Percentiles rank a stretch among this genome's conserved stretches.
Evolutionary conservation across 768 basidiomycete species (phyloP).

Genomic region (Mycena albidolilacea): DNA sequence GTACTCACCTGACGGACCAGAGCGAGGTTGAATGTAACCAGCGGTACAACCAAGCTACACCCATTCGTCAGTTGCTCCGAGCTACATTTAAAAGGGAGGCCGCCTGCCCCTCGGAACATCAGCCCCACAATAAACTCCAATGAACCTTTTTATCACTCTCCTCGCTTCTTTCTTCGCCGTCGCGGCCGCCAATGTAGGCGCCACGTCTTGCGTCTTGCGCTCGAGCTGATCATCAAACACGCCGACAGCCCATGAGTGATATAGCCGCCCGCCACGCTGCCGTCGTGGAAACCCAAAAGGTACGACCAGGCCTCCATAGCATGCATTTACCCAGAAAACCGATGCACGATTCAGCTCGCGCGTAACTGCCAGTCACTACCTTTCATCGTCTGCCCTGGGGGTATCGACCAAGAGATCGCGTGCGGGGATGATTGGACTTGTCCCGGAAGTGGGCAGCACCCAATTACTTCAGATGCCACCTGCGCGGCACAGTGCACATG

Average conservation of each 20-base stretch:
- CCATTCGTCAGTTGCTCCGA: too few species aligned
- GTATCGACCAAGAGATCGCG: constrained; percentile 12
- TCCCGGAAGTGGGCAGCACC: constrained; percentile 11
- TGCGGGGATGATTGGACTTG: background rate
- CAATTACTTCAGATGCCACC: constrained; percentile 1
- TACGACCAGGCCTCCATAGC: background rate
- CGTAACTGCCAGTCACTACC: background rate
- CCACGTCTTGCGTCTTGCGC: background rate
- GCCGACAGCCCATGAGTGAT: constrained; percentile 11
- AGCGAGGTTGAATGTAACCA: too few species aligned
- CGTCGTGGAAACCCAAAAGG: background rate
- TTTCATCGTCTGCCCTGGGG: constrained; percentile 22
- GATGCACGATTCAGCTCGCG: background rate
- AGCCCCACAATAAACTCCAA: background rate
- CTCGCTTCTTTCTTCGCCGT: constrained; percentile 19
- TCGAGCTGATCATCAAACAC: background rate
- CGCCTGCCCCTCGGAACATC: too few species aligned
- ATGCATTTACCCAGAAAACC: background rate
- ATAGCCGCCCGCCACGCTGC: background rate
- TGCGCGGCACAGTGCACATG: constrained; percentile 22
- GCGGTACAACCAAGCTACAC: too few species aligned
- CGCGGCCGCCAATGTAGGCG: constrained; percentile 23
- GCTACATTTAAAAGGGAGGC: too few species aligned
- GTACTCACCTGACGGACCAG: too few species aligned
- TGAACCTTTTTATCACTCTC: constrained; percentile 20